phyloP scores from a whole-genome alignment of 139 green algal species.

The Pleodorina starrii region DNA sequence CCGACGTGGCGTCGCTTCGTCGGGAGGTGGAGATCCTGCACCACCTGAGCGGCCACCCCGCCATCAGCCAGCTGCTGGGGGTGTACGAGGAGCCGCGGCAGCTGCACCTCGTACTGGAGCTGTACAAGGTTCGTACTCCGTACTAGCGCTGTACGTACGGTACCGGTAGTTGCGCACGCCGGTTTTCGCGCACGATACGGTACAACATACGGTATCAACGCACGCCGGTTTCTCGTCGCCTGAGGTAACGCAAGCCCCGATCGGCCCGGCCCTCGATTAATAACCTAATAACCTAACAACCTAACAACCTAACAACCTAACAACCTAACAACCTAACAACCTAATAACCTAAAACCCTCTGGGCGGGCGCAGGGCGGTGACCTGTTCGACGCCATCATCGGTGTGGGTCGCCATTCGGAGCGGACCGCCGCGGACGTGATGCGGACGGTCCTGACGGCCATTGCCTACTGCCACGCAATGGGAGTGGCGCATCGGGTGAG shows the following conservation, averaged over 20 bases:
- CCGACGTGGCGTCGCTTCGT: constrained; percentile 84
- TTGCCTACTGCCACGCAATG: constrained; percentile 55
- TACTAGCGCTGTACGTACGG: no score
- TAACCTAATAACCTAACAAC: no score
- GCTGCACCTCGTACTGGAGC: constrained; percentile 66
- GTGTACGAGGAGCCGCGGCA: constrained; percentile 39
- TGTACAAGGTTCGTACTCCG: constrained; percentile 80
- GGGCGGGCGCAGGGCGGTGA: constrained; percentile 54
- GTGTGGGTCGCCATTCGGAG: constrained; percentile 29
- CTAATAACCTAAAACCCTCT: no score
- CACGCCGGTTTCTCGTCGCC: no score
- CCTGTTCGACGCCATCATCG: constrained; percentile 69
- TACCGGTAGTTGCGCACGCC: no score
- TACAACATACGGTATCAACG: no score
- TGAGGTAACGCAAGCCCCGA: no score
- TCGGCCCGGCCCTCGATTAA: no score
- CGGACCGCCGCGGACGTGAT: constrained; percentile 40
- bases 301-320: no score
- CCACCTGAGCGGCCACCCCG: constrained; percentile 80
- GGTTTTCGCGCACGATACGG: no score
- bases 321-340: no score
- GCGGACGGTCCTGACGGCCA: constrained; percentile 37
- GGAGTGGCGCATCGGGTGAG: constrained; percentile 50
- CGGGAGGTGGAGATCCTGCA: constrained; percentile 92
- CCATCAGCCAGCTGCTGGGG: constrained; percentile 67